phyloP scores from a whole-genome alignment of 2,329 filamentous ascomycete species.

The Botrytis pseudocinerea region DNA sequence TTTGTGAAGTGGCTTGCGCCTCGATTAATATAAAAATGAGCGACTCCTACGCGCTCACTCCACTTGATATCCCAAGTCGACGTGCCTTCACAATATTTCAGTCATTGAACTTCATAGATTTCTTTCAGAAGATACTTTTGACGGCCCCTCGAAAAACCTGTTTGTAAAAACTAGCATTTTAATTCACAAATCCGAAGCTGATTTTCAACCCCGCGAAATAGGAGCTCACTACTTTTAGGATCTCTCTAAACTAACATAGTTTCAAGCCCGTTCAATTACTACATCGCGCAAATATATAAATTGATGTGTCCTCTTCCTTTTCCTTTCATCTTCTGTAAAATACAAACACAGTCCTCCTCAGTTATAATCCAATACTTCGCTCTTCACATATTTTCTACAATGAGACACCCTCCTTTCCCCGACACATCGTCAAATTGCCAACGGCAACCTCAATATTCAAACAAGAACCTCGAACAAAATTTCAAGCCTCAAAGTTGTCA shows the following conservation, averaged over 20 bases:
- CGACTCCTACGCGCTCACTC: neutral
- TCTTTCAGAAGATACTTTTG: neutral
- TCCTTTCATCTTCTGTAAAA: neutral
- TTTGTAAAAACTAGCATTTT: too few relatives aligned
- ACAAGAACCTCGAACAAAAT: neutral
- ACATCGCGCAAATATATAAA: neutral
- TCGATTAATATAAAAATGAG: neutral
- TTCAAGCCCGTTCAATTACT: neutral
- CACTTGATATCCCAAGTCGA: neutral
- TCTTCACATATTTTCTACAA: neutral
- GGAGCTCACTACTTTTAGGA: neutral
- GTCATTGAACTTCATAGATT: neutral
- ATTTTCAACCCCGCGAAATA: neutral
- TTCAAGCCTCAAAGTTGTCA: neutral
- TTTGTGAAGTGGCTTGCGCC: neutral
- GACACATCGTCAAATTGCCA: too few relatives aligned
- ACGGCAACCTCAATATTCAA: neutral
- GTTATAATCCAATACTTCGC: neutral
- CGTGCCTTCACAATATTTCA: neutral
- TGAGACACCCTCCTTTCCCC: rapidly evolving
- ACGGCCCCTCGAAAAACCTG: too few relatives aligned
- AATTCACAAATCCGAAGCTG: neutral
- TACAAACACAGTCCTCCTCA: neutral
- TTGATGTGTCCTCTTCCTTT: neutral
- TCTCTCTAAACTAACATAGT: neutral